A percentile compares a stretch with the other conserved stretches of the same genome.
phyloP scores from a whole-genome alignment of 495 filamentous ascomycete species.

The Xylaria venustula region DNA sequence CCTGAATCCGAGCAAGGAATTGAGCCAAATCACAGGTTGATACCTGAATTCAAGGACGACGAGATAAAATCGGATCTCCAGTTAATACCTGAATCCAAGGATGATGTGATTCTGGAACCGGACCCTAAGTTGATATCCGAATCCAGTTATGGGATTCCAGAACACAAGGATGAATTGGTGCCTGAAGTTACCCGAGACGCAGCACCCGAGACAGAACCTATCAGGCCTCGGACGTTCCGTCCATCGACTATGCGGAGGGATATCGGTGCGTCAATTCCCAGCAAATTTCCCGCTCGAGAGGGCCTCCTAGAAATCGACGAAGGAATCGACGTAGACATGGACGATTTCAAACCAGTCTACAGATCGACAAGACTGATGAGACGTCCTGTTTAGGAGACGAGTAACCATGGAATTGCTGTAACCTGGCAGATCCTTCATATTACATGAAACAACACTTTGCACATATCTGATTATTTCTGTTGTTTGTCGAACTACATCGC shows the following conservation, averaged over 20 bases:
- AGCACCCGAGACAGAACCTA: conserved; percentile 14
- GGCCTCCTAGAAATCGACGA: conserved; percentile 33
- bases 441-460: conserved; percentile 9
- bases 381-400: conserved; percentile 18
- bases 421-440: neutral
- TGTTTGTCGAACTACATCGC: conserved; percentile 19
- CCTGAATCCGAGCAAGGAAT: conserved; percentile 8
- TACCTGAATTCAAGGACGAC: neutral
- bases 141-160: no score
- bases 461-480: conserved; percentile 6
- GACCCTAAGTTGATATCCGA: no score
- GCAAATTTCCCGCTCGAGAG: conserved; percentile 26
- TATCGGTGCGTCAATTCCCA: conserved; percentile 19
- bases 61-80: neutral
- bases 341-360: conserved; percentile 26
- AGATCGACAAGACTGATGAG: conserved; percentile 24
- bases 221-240: conserved; percentile 29
- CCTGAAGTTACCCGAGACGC: neutral
- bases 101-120: neutral
- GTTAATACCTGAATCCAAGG: neutral
- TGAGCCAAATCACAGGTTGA: neutral
- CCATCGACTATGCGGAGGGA: conserved; percentile 34
- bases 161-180: neutral
- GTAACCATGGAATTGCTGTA: conserved; percentile 2
- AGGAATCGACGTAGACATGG: conserved; percentile 38